These are phyloP conservation scores for Desmodesmus armatus DNA, from an alignment of 139 green algal species.

Conservation along the genomic window DNA sequence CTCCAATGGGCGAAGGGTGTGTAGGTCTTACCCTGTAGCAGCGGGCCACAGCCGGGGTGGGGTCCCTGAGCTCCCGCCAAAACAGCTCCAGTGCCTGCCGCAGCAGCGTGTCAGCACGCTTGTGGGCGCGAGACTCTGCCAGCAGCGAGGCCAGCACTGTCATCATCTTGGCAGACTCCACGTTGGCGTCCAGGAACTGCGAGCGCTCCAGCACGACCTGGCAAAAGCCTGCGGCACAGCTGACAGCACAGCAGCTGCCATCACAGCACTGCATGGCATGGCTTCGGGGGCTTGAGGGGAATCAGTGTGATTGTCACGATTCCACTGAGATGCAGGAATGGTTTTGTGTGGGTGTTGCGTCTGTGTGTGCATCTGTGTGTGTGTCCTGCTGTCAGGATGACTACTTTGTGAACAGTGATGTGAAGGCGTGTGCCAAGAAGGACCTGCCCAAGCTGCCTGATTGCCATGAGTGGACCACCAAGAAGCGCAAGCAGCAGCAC, in stretches of 20 bases:
- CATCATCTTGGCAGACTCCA: conserved; percentile 20
- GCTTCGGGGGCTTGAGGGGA: too few species aligned
- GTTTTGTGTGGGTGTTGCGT: neutral
- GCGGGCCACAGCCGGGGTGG: conserved; percentile 22
- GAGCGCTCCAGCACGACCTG: conserved; percentile 40
- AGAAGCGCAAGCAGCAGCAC: conserved; percentile 56
- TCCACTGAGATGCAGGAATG: too few species aligned
- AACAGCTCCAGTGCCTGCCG: conserved; percentile 30
- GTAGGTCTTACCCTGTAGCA: conserved; percentile 28
- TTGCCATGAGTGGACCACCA: conserved; percentile 70
- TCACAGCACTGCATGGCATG: too few species aligned
- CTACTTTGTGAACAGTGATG: conserved; percentile 57
- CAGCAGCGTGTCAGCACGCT: conserved; percentile 40
- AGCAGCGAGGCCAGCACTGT: conserved; percentile 21
- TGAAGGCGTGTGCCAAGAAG: conserved; percentile 50
- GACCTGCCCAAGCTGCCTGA: conserved; percentile 58
- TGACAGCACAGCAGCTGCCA: neutral
- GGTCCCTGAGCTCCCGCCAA: conserved; percentile 39
- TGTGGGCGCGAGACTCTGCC: conserved; percentile 28
- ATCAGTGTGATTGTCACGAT: too few species aligned
- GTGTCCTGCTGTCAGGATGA: conserved; percentile 57
- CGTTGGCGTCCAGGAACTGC: conserved; percentile 26
- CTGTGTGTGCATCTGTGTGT: neutral
- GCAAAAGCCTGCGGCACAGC: conserved; percentile 25
- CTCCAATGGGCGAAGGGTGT: too few species aligned